Conservation (phyloP, 169 alveolate genomes). For the Eimeria praecox region DNA sequence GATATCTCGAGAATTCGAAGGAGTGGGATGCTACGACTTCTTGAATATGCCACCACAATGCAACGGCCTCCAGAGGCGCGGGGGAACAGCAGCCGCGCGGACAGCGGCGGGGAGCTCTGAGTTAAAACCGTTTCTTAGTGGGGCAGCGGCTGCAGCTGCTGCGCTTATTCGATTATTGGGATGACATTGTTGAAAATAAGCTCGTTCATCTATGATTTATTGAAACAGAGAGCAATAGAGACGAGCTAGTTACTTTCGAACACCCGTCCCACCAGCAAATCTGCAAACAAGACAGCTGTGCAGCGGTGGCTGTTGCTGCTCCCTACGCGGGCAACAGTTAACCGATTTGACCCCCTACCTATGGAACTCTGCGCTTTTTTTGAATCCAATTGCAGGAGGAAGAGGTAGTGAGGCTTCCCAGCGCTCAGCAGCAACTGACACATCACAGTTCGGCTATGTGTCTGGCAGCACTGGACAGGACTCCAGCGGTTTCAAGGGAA, state of each 20-base stretch:
- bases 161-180: not conserved
- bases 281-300: conserved; percentile 39
- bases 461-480: not conserved
- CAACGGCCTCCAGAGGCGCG: conserved; percentile 58
- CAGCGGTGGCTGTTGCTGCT: not conserved
- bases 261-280: not conserved
- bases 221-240: not conserved
- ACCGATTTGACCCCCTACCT: not conserved
- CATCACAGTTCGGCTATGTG: not conserved
- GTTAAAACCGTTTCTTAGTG: not conserved
- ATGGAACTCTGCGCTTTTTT: not conserved
- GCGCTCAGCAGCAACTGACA: conserved; percentile 37
- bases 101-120: conserved; percentile 54
- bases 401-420: not conserved
- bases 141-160: not conserved
- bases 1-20: not conserved
- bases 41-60: conserved; percentile 2
- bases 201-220: not conserved
- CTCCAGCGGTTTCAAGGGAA: not conserved
- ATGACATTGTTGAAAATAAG: not conserved
- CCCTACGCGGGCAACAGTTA: not conserved
- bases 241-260: not conserved
- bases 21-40: not conserved
- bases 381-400: conserved; percentile 17
- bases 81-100: conserved; percentile 74